Evolutionary conservation across 768 basidiomycete species (phyloP), one percentile per base, ranked within the genome.

Genomic region (Chiua virens): DNA sequence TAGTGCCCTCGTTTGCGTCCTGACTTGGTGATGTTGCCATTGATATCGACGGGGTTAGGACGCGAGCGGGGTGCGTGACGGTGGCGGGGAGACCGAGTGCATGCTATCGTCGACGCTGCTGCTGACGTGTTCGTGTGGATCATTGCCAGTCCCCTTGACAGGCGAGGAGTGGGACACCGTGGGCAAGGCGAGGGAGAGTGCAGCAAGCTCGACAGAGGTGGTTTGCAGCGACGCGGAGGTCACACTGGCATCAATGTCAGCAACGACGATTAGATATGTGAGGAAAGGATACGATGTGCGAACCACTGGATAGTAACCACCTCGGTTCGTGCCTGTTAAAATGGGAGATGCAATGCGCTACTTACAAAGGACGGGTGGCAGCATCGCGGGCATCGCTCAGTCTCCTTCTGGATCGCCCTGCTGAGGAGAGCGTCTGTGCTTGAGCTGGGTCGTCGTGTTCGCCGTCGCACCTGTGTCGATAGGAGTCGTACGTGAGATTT

Each of bases 351-450:
- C 14, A 13, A 41, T 15, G 18, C 7, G 15, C 4, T 50, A 86
- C 85, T 75, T 69, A 91, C 87, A 81, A 80, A 46, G 86, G 86
- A 45, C 89, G 76, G 49, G 75, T 75, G 45, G 86, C 85, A 39
- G 89, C 89, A 67, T 90, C 89, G 43, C 86, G 75, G 22, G 88
- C 89, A 66, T 91, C 89, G 67, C 87, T 89, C 56, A 89, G 65
- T 50, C 89, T 75, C 59, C 89, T 78, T 63, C 82, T 81, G 22
- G 80, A 75, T 68, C 87, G 82, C 18, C 87, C 85, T 11, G 82
- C 77, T 0, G 88, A 89, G 17, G 86, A 83, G 18, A 89, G 71
- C 88, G 76, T 47, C 89, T 82, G 65, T 89, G 86, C 59, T 86
- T 79, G 30, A 30, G 30, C 11, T 30, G 30, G 50, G 47, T 60